Base-by-base conservation (phyloP, 2,329 filamentous ascomycete genomes). In the Aspergillus fischeri region DNA sequence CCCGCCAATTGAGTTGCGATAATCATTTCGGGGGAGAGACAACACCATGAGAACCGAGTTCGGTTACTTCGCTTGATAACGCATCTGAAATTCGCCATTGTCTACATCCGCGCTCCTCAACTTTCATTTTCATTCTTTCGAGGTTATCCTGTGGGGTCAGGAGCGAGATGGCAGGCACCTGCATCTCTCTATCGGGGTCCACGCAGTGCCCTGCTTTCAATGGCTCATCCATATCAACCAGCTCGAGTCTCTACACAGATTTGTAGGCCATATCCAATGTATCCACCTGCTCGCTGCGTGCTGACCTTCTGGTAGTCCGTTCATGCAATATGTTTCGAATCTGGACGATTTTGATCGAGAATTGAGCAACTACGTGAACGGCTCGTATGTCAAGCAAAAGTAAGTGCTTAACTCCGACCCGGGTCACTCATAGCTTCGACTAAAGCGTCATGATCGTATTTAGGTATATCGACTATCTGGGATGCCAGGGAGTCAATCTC, bases 391-490 rank as follows among this genome's bases (percentile, higher is more conserved):
- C 52, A 84, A 87, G 69, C 75, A 82, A 70, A 90, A 95, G 92
- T 97, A 82, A 72, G 86, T 56, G 35, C 24, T 35, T 7, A 2
- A 10, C 20, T 8, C 6, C 21, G 10, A 14, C 8, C 44, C 27
- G 32, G 29, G 21, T 28, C 14, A 14, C 14, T 17, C 32, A 14
- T 38, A 38, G 5, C 14, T 47, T 42, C 52, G 14, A 24, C 57
- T 63, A 49, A 65, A 54, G 11, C 17, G 17, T 17, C 1, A 28
- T 42, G 35, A 10, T n/a, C 20, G 17, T 24, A 60, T 60, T 53
- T 68, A 97, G 93, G 79, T 99, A 93, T 75, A 82, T 90, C 72
- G 80, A 83, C 53, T 80, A 91, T 50, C 83, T 99, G 62, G 93
- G 93, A 55, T 99, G 94, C 73, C 81, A 83, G 50, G 83, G 84